Evolutionary conservation across 2,329 filamentous ascomycete species (phyloP).

Genomic region (Nigrospora sphaerica): DNA sequence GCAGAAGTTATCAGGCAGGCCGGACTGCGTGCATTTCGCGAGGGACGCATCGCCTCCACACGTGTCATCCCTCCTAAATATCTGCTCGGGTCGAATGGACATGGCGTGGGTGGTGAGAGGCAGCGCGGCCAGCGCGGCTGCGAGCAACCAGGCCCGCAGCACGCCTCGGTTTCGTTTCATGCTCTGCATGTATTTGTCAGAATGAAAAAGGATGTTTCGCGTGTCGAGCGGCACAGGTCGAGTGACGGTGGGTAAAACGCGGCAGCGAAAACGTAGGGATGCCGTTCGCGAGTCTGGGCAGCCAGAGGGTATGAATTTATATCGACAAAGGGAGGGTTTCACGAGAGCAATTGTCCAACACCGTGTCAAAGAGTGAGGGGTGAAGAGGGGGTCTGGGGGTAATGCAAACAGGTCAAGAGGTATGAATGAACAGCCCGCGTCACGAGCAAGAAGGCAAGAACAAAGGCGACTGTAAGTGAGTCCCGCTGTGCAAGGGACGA

Average conservation of each 20-base stretch:
- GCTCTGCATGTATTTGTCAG: slow-evolving; percentile 1
- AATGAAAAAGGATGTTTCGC: no score
- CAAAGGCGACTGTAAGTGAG: neutral
- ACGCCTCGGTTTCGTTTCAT: slow-evolving; percentile 23
- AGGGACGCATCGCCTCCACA: slow-evolving; percentile 43
- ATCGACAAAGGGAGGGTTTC: neutral
- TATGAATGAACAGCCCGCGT: neutral
- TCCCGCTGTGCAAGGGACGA: neutral
- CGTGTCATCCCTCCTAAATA: slow-evolving; percentile 37
- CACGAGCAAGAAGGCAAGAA: neutral
- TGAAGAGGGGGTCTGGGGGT: neutral
- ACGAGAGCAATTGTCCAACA: no score
- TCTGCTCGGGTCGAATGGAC: slow-evolving; percentile 22
- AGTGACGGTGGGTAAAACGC: no score
- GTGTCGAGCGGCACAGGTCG: no score
- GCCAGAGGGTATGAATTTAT: neutral
- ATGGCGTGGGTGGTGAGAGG: slow-evolving; percentile 17
- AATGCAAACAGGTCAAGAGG: neutral
- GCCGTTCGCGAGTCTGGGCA: no score
- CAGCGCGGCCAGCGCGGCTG: slow-evolving; percentile 22
- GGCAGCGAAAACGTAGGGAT: no score
- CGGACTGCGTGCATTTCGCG: slow-evolving; percentile 41
- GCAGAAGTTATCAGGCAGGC: slow-evolving; percentile 60
- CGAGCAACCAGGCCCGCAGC: slow-evolving; percentile 28
- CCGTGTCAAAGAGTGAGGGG: neutral